phyloP scores from a whole-genome alignment of 768 basidiomycete species.

The Boletus rubropictus region DNA sequence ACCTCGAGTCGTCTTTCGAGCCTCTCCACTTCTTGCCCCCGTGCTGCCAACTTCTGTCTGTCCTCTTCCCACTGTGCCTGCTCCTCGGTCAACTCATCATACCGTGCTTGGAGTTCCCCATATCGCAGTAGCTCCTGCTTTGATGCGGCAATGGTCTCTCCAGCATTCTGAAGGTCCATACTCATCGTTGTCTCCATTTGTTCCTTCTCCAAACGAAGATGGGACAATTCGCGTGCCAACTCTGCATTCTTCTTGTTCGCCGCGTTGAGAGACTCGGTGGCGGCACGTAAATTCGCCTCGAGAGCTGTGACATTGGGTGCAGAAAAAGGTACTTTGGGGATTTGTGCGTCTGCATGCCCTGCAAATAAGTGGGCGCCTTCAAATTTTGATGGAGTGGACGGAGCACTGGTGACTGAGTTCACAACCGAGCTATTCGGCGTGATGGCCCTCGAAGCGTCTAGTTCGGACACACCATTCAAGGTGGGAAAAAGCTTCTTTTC shows the following conservation, averaged over 20 bases:
- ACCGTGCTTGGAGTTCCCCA: conserved; percentile 42
- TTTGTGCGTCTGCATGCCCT: conserved; percentile 64
- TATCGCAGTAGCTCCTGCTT: conserved; percentile 50
- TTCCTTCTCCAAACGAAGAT: conserved; percentile 62
- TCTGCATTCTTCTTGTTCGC: conserved; percentile 60
- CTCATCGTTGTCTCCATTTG: conserved; percentile 59
- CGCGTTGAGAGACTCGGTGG: conserved; percentile 50
- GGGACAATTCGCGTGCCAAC: conserved; percentile 54
- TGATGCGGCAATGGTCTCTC: conserved; percentile 56
- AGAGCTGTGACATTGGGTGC: conserved; percentile 45
- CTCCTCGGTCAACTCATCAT: conserved; percentile 45
- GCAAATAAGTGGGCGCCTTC: conserved; percentile 84
- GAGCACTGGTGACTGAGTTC: conserved; percentile 43
- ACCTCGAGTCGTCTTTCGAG: conserved; percentile 41
- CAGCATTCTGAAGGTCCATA: conserved; percentile 60
- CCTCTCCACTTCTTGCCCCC: conserved; percentile 32
- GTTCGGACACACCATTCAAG: conserved; percentile 30
- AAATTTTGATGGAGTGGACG: conserved; percentile 54
- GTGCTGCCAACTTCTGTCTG: conserved; percentile 33
- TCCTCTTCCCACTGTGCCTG: conserved; percentile 48
- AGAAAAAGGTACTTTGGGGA: conserved; percentile 42
- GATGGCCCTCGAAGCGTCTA: conserved; percentile 45
- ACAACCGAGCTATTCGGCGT: conserved; percentile 49
- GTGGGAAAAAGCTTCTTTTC: conserved; percentile 46
- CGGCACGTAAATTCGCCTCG: conserved; percentile 61